Evolutionary conservation across 306 rosid species (phyloP), one percentile per base, ranked within the genome.

Genomic region (Delonix regia): DNA sequence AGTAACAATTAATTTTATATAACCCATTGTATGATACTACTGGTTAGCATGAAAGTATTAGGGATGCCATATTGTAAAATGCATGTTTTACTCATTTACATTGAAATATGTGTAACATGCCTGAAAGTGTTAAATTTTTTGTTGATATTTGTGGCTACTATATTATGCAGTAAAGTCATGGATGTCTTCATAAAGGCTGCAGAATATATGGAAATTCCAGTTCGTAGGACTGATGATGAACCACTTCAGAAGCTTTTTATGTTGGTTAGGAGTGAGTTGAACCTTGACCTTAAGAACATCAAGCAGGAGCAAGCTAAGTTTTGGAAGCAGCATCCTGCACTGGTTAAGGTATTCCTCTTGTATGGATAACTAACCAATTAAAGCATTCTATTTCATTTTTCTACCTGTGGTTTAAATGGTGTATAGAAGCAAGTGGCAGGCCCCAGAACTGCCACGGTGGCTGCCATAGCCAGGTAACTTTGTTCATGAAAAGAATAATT

Each of bases 251-350:
- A 92, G 89, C 90, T 94, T 65, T 94, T 94, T 73, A 85, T 93
- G 96, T 84, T 92, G 78, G 97, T 94, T 51, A 87, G 97, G 80
- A 92, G 98, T 86, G 98, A 94, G 90, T 83, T 94, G 82, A 94
- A 94, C 88, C 90, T 94, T 79, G 97, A 94, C 89, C 98, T 89
- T 67, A 94, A 94, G 87, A 94, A 92, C 89, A 92, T 92, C 62
- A 94, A 94, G 89, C 98, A 94, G 82, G 98, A 92, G 88, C 97
- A 94, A 76, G 91, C 97, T 42, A 94, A 94, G 82, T 94, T 94
- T 89, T 92, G 97, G 98, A 94, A 92, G 87, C 97, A 94, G 86
- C 97, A 90, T 90, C 98, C 98, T 69, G 91, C 94, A 51, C 87
- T 92, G 65, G 97, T 92, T 81, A 94, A 94, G 94, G 98, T 94